Percentiles rank a stretch among this genome's conserved stretches.
These are phyloP conservation scores for Ophidiomyces ophidiicola DNA, from an alignment of 2,329 filamentous ascomycete genomes.

Conservation along the genomic window DNA sequence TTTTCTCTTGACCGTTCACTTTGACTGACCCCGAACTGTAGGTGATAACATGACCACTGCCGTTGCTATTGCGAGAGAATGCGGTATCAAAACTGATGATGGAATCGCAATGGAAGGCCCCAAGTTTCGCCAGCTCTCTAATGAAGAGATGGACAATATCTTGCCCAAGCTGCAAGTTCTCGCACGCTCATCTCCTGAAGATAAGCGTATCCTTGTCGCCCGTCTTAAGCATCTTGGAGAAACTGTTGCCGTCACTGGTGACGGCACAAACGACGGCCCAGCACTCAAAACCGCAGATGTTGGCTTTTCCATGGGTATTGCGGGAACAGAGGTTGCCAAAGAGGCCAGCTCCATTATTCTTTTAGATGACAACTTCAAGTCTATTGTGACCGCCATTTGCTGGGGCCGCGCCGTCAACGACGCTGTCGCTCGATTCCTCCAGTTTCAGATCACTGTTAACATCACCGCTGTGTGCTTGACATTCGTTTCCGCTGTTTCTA, in stretches of 20 bases:
- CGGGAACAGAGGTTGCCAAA: slow-evolving; percentile 55
- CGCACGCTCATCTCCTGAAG: slow-evolving; percentile 54
- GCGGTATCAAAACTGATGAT: slow-evolving; percentile 51
- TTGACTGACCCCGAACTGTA: slow-evolving; percentile 4
- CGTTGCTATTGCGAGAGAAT: slow-evolving; percentile 60
- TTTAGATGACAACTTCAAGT: slow-evolving; percentile 53
- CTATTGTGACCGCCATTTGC: slow-evolving; percentile 54
- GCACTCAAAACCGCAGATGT: slow-evolving; percentile 55
- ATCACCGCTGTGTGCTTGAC: slow-evolving; percentile 79
- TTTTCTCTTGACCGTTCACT: neutral
- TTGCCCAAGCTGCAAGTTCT: slow-evolving; percentile 52
- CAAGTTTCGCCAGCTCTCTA: slow-evolving; percentile 50
- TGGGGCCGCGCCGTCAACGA: slow-evolving; percentile 61
- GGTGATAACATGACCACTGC: slow-evolving; percentile 60
- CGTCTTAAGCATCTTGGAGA: slow-evolving; percentile 51
- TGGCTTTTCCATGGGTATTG: slow-evolving; percentile 56
- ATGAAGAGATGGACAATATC: slow-evolving; percentile 46
- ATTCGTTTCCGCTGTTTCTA: slow-evolving; percentile 75
- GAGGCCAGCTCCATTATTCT: slow-evolving; percentile 57
- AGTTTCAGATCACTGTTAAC: slow-evolving; percentile 65
- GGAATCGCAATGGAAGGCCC: slow-evolving; percentile 58
- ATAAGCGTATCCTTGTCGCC: slow-evolving; percentile 53
- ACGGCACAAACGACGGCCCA: slow-evolving; percentile 55
- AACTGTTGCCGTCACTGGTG: slow-evolving; percentile 51
- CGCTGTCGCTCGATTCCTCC: slow-evolving; percentile 54